These are phyloP conservation scores for Cutaneotrichosporon dermatis DNA, from an alignment of 1,284 basidiomycete species.

Conservation along the genomic window DNA sequence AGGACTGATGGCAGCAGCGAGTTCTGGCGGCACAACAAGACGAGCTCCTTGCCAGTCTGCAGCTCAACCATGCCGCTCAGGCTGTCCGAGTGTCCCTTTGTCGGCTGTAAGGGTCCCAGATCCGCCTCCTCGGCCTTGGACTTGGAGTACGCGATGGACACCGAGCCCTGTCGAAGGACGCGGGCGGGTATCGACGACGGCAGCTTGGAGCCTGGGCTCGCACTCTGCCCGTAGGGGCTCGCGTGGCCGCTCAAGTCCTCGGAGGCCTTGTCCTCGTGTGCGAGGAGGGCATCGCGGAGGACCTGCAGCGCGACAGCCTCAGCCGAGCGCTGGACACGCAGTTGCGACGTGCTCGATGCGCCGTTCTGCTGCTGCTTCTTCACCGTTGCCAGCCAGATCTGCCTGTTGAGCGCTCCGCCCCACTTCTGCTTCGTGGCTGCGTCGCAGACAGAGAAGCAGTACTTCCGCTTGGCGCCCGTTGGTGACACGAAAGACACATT, in stretches of 20 bases:
- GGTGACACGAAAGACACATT: conserved; percentile 74
- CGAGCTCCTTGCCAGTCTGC: conserved; percentile 47
- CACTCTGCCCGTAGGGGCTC: background rate
- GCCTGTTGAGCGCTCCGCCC: conserved; percentile 63
- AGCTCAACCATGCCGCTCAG: conserved; percentile 3
- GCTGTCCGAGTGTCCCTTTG: conserved; percentile 1
- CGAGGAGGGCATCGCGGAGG: conserved; percentile 73
- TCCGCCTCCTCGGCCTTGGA: conserved; percentile 17
- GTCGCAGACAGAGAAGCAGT: conserved; percentile 88
- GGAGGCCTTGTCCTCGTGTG: conserved; percentile 8
- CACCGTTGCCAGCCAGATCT: conserved; percentile 66
- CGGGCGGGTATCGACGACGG: background rate
- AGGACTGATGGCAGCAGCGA: conserved; percentile 43
- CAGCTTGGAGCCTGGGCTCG: no score
- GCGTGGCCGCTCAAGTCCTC: background rate
- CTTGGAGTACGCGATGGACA: conserved; percentile 32
- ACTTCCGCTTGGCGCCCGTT: conserved; percentile 64
- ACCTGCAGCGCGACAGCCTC: conserved; percentile 71
- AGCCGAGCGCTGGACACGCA: conserved; percentile 55
- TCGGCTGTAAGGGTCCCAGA: conserved; percentile 24
- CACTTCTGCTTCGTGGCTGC: conserved; percentile 68
- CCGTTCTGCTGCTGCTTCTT: conserved; percentile 52
- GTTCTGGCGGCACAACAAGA: conserved; percentile 48
- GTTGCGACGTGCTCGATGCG: conserved; percentile 6
- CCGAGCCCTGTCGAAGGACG: conserved; percentile 6